Base-by-base conservation (phyloP, 306 rosid species). In the Mimosa pudica region DNA sequence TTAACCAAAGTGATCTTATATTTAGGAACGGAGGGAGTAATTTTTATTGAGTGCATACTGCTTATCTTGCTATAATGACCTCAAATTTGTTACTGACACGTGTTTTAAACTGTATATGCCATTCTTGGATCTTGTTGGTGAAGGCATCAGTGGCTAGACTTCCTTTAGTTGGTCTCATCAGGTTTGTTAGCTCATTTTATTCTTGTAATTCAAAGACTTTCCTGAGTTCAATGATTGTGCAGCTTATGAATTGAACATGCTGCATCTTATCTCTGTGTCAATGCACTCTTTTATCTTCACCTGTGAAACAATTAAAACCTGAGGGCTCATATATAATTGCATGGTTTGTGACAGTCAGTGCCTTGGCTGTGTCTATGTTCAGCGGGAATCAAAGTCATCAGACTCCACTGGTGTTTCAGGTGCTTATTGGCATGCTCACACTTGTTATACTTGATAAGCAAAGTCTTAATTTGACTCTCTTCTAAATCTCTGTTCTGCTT, bases 321-420 rank as follows among this genome's bases (percentile, higher is more conserved):
- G 71, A 44, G 61, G 64, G 65, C 82, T 84, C 79, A 62, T 74
- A 7, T 33, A 24, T 18, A 48, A 16, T 79, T 65, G 17, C 47
- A 32, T 83, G 41, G 79, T 75, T 82, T 86, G 76, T 84, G 33
- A 73, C 97, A 92, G 97, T 73, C 92, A 92, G 85, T 95, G 98
- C 93, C 92, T 92, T 61, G 98, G 98, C 69, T 95, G 98, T 78
- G 89, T 95, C 70, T 92, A 78, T 80, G 98, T 92, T 78, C 97
- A 91, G 84, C 90, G 97, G 88, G 98, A 95, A 78, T 90, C 97
- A 52, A 95, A 88, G 80, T 76, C 98, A 52, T 86, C 95, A 4
- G 90, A 92, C 80, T 87, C 89, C 83, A 92, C 84, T 87, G 98
- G 98, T 80, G 98, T 91, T 85, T 89, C 98, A 83, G 97, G 98